Evolutionary conservation across 1,284 basidiomycete species (phyloP), one percentile per base, ranked within the genome.

Genomic region (Hymenochaete sp.): DNA sequence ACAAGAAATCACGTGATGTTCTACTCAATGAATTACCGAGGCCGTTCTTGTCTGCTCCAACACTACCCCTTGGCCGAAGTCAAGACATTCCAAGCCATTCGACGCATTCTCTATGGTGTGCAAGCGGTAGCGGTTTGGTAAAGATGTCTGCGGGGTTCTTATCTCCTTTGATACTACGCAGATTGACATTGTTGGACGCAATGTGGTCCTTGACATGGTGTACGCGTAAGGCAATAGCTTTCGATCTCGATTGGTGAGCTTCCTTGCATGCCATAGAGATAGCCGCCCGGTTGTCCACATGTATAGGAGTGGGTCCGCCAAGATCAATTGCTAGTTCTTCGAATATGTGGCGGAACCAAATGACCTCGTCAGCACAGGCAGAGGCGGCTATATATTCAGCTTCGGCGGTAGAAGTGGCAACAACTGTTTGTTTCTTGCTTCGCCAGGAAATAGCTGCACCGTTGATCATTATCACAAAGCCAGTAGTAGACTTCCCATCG

Each of bases 181-280:
- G 21, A 3, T 16, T 4, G 22, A 48, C 28, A 5, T 21, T 24
- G 8, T 38, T 6, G n/a, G 28, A 22, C 13, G 22, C 4, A 13
- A 47, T 22, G 0, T 42, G 43, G 33, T 72, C 64, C 0, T 67
- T 59, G 11, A 73, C 56, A 28, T 59, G 66, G 42, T 72, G 68
- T 42, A 65, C 57, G 1, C 51, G 47, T 10, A 71, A 56, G 35
- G 67, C 59, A 35, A 74, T 70, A 47, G 75, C 71, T 52, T 72
- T 73, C 8, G 59, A 55, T 0, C 58, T 52, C 0, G 54, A 37
- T 31, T 67, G 60, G 4, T 47, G 50, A 3, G 57, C 54, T 0
- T 62, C 56, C 42, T 67, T 64, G 4, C 60, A 36, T 0, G 66
- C 55, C 0, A 73, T 48, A 0, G 53, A 39, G 19, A 72, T 62